These are phyloP conservation scores for Cicer bijugum DNA, from an alignment of 306 rosid genomes.

Conservation along the genomic window DNA sequence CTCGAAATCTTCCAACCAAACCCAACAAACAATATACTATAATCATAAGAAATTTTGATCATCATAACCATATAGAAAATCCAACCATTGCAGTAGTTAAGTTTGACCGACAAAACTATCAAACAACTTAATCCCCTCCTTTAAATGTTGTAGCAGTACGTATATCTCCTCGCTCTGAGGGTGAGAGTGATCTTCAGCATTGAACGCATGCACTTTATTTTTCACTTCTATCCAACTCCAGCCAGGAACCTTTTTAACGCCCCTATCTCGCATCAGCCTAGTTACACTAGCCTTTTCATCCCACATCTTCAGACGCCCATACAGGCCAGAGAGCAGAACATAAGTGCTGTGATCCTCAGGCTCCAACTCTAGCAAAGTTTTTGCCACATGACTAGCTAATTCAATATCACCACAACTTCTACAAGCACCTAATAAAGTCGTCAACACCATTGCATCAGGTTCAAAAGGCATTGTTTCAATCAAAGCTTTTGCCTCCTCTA, in stretches of 20 bases:
- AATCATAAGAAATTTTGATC: slow-evolving; percentile 20
- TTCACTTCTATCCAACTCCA: slow-evolving; percentile 88
- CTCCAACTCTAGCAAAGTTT: slow-evolving; percentile 62
- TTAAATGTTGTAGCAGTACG: slow-evolving; percentile 51
- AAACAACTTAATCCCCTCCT: slow-evolving; percentile 53
- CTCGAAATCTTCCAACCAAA: slow-evolving; percentile 39
- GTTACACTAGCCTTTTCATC: slow-evolving; percentile 67
- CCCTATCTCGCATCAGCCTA: slow-evolving; percentile 77
- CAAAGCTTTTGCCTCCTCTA: slow-evolving; percentile 69
- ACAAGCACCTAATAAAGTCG: slow-evolving; percentile 79
- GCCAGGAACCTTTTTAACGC: slow-evolving; percentile 82
- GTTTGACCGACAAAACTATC: slow-evolving; percentile 16
- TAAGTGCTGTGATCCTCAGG: slow-evolving; percentile 86
- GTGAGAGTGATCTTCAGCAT: slow-evolving; percentile 77
- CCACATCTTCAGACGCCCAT: slow-evolving; percentile 71
- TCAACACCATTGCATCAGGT: slow-evolving; percentile 71
- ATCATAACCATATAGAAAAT: slow-evolving; percentile 23
- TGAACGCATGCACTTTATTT: slow-evolving; percentile 75
- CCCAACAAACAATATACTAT: slow-evolving; percentile 24
- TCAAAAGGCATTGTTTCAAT: slow-evolving; percentile 72
- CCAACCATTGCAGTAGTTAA: background rate
- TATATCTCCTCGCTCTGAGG: slow-evolving; percentile 56
- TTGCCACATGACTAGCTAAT: slow-evolving; percentile 72
- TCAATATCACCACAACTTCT: slow-evolving; percentile 75
- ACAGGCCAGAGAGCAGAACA: slow-evolving; percentile 73